Evolutionary conservation across 164 flowering plant genomes (phyloP), one percentile per base, ranked within the genome.

Genomic region (Kalanchoe fedtschenkoi): DNA sequence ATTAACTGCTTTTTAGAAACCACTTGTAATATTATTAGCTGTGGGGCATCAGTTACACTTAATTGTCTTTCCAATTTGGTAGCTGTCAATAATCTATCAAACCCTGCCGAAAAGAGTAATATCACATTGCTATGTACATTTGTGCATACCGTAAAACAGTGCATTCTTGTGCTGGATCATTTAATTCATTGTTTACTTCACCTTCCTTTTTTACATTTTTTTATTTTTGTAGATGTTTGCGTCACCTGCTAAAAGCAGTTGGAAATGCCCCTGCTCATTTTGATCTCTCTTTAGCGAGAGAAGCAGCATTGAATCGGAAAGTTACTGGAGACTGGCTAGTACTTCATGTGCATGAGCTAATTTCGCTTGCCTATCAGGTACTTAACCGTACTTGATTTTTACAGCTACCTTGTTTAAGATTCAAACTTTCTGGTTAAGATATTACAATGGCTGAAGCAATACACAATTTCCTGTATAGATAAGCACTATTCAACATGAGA

Each of bases 341-440:
- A 61, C 76, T 87, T 68, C 88, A 84, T 39, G 53, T 88, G 47
- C 97, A 88, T 64, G 97, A 90, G 71, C 75, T 93, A 47, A 78
- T 93, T 68, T 83, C 95, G 44, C 85, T 93, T 74, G 99, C 99
- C 44, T 93, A 90, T 75, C 97, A 93, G 99, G 99, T 93, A 35
- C 70, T 66, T 44, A 24, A 54, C 22, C 42, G 5, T 38, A 53
- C 15, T 62, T 17, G 24, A 11, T 1, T 10, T 30, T 19, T 19
- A 19, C 51, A 19, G 32, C 55, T 61, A 63, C 54, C 24, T 38
- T 32, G 41, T 22, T 11, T 55, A n/a, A 34, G 19, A 21, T 2
- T 37, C 60, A 33, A 10, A 58, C 6, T 0, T 47, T 56, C 28
- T 30, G 34, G 21, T 19, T 42, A 34, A 17, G 58, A 16, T 55